These are phyloP conservation scores for Sisymbrium irio DNA, from an alignment of 345 rosid genomes.

Conservation along the genomic window DNA sequence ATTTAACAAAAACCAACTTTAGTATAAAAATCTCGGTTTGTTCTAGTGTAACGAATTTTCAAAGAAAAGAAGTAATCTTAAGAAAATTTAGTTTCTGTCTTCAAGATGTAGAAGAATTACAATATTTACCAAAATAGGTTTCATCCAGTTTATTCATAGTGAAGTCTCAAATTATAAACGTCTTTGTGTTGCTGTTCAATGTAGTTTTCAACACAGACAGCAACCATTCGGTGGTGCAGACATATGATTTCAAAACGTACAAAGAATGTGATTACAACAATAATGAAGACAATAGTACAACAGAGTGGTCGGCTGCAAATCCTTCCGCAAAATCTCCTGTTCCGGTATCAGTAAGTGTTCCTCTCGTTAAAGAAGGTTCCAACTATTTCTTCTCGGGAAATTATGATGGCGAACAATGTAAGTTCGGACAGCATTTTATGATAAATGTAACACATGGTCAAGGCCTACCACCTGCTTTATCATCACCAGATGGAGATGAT, in stretches of 20 bases:
- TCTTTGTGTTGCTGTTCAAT: constrained; percentile 5
- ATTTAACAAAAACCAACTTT: not conserved
- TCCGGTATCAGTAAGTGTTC: constrained; percentile 58
- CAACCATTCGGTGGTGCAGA: constrained; percentile 85
- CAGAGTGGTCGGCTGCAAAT: constrained; percentile 61
- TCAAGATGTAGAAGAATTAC: not conserved
- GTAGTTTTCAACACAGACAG: constrained; percentile 91
- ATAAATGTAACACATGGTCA: constrained; percentile 74
- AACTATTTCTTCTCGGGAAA: constrained; percentile 78
- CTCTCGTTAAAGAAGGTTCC: constrained; percentile 67
- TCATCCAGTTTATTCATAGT: not conserved
- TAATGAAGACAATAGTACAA: constrained; percentile 49
- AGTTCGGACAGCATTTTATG: constrained; percentile 59
- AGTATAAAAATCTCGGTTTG: not conserved
- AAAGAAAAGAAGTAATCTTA: not conserved
- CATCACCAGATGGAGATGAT: constrained; percentile 41
- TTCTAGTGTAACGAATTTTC: not conserved
- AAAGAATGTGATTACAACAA: constrained; percentile 63
- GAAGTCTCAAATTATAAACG: not conserved
- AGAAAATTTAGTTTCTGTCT: not conserved
- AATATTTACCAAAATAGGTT: not conserved
- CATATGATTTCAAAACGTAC: constrained; percentile 74
- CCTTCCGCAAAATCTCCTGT: constrained; percentile 70
- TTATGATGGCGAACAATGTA: constrained; percentile 91
- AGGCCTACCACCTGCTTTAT: constrained; percentile 66